Conservation (phyloP, 805 yeast species). For the Barnettozyma californica region DNA sequence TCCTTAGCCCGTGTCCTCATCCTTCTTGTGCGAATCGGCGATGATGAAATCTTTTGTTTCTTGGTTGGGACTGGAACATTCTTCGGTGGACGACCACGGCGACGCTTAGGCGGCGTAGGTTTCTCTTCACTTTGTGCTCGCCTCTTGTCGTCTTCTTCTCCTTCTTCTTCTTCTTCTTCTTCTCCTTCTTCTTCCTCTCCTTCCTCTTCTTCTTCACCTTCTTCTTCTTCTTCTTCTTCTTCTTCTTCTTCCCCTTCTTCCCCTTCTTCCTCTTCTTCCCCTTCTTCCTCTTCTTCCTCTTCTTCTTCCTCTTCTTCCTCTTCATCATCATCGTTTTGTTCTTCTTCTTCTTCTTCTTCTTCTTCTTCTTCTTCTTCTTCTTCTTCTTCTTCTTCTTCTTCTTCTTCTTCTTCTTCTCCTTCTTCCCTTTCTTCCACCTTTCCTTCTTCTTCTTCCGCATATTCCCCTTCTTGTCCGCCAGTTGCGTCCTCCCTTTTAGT, state of each 20-base stretch:
- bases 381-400: conserved; percentile 13
- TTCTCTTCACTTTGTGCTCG: conserved; percentile 5
- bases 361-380: conserved; percentile 13
- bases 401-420: conserved; percentile 13
- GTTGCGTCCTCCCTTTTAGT: conserved; percentile 13
- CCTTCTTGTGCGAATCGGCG: conserved; percentile 9
- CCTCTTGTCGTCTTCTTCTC: conserved; percentile 7
- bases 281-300: conserved; percentile 2
- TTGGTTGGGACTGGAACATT: neutral
- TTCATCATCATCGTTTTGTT: too few relatives aligned
- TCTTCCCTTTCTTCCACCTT: conserved; percentile 10
- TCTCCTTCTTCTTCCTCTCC: neutral
- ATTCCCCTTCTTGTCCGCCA: conserved; percentile 3
- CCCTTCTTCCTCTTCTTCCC: conserved; percentile 14
- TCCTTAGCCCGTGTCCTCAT: conserved; percentile 1
- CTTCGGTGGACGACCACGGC: conserved; percentile 6
- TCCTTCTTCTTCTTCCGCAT: conserved; percentile 1
- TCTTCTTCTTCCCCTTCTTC: conserved; percentile 12
- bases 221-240: conserved; percentile 17
- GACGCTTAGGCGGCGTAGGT: conserved; percentile 9
- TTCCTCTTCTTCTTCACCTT: neutral
- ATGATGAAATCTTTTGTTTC: neutral
- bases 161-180: conserved; percentile 1
- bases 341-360: conserved; percentile 9
- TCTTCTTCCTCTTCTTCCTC: conserved; percentile 5